phyloP scores from a whole-genome alignment of 2,329 filamentous ascomycete genomes.

The Pyrenochaeta sp. region DNA sequence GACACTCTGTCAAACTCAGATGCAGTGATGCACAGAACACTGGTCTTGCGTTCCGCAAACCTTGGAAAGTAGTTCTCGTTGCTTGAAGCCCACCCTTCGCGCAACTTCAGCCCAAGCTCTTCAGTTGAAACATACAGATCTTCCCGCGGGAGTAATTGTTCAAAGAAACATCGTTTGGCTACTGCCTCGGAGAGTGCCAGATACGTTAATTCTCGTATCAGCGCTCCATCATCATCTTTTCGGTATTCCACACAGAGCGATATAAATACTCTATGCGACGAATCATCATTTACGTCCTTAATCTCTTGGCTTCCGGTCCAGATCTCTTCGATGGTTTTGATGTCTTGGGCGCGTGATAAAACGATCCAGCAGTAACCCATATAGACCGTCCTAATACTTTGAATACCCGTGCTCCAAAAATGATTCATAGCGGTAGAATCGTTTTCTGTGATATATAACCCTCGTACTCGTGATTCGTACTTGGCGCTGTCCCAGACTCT shows the following conservation, averaged over 20 bases:
- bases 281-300: not conserved
- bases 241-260: not conserved
- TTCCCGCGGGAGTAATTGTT: not conserved
- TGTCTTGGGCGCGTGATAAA: conserved; percentile 1
- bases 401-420: not conserved
- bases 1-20: not conserved
- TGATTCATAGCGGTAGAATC: not conserved
- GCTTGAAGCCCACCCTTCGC: not conserved
- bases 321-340: not conserved
- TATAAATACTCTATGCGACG: not conserved
- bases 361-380: not conserved
- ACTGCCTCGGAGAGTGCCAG: not conserved
- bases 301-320: not conserved
- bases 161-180: not conserved
- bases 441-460: not conserved
- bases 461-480: not conserved
- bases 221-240: not conserved
- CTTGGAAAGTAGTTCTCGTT: not conserved
- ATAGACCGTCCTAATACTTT: not conserved
- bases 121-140: not conserved
- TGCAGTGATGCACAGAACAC: not conserved
- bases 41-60: not conserved
- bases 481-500: not conserved
- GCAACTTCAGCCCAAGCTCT: conserved; percentile 1
- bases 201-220: not conserved